phyloP scores from a whole-genome alignment of 2,329 filamentous ascomycete species.

The Apiospora hydei region DNA sequence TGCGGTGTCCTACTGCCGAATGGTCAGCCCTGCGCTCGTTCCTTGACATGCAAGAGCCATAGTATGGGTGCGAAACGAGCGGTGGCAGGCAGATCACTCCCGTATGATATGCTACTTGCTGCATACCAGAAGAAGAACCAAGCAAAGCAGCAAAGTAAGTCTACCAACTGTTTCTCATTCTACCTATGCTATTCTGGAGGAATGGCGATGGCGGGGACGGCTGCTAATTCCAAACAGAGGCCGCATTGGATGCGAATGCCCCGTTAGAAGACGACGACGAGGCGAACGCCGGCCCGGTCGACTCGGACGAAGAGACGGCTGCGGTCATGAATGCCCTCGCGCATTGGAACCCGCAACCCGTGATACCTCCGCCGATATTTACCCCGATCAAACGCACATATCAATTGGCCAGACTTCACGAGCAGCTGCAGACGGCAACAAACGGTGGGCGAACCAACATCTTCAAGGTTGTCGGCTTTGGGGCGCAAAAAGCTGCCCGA shows the following conservation, averaged over 20 bases:
- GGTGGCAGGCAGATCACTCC: conserved; percentile 84
- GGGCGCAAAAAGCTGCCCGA: conserved; percentile 61
- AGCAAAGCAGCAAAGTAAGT: conserved; percentile 93
- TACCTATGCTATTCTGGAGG: not conserved
- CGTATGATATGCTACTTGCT: conserved; percentile 90
- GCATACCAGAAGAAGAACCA: conserved; percentile 98
- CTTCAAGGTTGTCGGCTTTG: conserved; percentile 65
- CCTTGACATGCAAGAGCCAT: conserved; percentile 92
- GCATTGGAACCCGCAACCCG: conserved; percentile 78
- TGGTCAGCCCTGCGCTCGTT: conserved; percentile 85
- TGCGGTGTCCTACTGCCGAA: conserved; percentile 89
- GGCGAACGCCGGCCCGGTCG: conserved; percentile 79
- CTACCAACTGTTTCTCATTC: not conserved
- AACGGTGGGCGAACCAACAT: conserved; percentile 72
- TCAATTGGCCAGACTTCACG: conserved; percentile 67
- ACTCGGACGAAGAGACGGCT: conserved; percentile 93
- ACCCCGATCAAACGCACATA: conserved; percentile 69
- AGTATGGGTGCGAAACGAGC: conserved; percentile 94
- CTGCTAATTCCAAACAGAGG: conserved; percentile 65
- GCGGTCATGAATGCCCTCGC: conserved; percentile 84
- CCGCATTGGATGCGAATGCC: conserved; percentile 92
- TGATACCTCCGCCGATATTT: conserved; percentile 71
- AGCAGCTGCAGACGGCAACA: conserved; percentile 71
- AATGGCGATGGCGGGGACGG: not conserved
- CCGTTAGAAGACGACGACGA: conserved; percentile 88